Evolutionary conservation across 306 rosid genomes (phyloP).

Genomic region (Vachellia collinsii): DNA sequence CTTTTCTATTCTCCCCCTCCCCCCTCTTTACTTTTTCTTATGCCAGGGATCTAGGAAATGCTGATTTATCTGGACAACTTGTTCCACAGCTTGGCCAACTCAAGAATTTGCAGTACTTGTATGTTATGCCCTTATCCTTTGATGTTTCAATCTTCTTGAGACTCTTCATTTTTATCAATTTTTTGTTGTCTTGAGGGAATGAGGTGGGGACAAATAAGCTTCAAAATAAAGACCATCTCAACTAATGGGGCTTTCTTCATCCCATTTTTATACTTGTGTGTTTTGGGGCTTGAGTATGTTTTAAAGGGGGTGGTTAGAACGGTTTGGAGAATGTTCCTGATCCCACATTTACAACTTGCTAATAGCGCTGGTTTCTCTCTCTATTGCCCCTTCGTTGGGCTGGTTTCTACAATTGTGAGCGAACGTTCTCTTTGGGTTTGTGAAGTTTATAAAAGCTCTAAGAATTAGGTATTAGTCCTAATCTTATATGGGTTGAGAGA

Average conservation of each 20-base stretch:
- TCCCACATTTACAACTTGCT: background rate
- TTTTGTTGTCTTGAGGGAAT: background rate
- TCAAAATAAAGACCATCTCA: background rate
- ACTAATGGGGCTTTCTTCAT: background rate
- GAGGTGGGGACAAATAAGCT: background rate
- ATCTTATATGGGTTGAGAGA: background rate
- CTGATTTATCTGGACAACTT: constrained; percentile 75
- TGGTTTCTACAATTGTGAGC: background rate
- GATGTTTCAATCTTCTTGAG: background rate
- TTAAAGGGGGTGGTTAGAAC: background rate
- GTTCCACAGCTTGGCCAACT: constrained; percentile 81
- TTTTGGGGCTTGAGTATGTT: background rate
- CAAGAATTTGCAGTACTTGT: constrained; percentile 79
- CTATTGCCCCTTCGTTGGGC: background rate
- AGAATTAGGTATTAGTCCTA: background rate
- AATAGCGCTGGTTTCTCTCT: background rate
- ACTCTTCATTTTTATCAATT: background rate
- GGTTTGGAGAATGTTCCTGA: background rate
- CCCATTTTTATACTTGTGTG: background rate
- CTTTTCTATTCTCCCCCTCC: constrained; percentile 19
- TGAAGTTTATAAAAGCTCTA: background rate
- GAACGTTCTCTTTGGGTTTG: background rate
- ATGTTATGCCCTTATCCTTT: constrained; percentile 41
- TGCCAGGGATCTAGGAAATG: constrained; percentile 81
- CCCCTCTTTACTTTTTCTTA: background rate